Conservation (phyloP, 2,329 filamentous ascomycete species). For the Penicillium glabrum region DNA sequence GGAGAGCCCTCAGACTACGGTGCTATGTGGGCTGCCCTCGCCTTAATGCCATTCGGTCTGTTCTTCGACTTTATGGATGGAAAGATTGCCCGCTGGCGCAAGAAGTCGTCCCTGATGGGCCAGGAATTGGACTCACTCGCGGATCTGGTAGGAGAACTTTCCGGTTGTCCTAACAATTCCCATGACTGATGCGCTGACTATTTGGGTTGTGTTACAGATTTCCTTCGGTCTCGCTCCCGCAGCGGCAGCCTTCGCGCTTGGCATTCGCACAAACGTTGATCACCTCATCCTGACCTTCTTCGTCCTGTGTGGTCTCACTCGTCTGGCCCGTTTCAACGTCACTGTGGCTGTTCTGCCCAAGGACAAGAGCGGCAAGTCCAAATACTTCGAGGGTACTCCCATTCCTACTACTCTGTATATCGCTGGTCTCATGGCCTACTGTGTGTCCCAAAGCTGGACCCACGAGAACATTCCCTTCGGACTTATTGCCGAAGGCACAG, state of each 20-base stretch:
- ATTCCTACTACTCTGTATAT: slow-evolving; percentile 87
- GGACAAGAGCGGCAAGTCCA: slow-evolving; percentile 84
- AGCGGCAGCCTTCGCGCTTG: slow-evolving; percentile 81
- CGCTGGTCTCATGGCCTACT: slow-evolving; percentile 83
- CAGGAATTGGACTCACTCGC: slow-evolving; percentile 95
- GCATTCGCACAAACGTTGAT: slow-evolving; percentile 79
- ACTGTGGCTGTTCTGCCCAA: slow-evolving; percentile 88
- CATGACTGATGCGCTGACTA: background rate
- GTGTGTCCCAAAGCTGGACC: slow-evolving; percentile 78
- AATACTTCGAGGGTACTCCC: slow-evolving; percentile 95
- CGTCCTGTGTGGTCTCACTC: slow-evolving; percentile 89
- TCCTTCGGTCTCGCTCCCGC: slow-evolving; percentile 94
- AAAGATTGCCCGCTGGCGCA: slow-evolving; percentile 91
- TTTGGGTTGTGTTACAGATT: slow-evolving; percentile 59
- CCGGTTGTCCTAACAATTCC: background rate
- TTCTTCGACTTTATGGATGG: slow-evolving; percentile 99
- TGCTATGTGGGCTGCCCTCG: slow-evolving; percentile 79
- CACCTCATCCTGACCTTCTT: slow-evolving; percentile 81
- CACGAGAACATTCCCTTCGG: slow-evolving; percentile 77
- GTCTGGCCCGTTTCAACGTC: slow-evolving; percentile 96
- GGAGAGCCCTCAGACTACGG: slow-evolving; percentile 64
- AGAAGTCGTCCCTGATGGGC: slow-evolving; percentile 97
- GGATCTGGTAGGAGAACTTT: slow-evolving; percentile 68
- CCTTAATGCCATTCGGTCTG: slow-evolving; percentile 84
- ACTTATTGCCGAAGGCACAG: slow-evolving; percentile 63